A percentile compares a stretch with the other conserved stretches of the same genome.
phyloP scores from a whole-genome alignment of 148 eudicot genomes.

The Heliamphora exappendiculata region DNA sequence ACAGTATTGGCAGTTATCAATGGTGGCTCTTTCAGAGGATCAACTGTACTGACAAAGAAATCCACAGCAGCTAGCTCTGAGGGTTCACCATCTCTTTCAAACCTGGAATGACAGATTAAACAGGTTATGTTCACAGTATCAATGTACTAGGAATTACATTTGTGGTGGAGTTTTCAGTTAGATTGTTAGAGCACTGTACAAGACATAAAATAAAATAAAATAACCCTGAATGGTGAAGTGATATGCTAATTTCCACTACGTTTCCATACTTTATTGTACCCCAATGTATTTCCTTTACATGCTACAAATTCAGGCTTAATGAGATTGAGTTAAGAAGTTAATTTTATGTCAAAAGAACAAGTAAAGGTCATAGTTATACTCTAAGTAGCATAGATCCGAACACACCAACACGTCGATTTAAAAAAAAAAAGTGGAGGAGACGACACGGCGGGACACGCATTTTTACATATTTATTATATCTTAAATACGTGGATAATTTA shows the following conservation, averaged over 20 bases:
- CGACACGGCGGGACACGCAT: too few relatives aligned
- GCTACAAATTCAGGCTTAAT: background rate
- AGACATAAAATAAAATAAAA: background rate
- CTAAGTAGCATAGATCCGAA: too few relatives aligned
- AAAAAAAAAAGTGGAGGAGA: too few relatives aligned
- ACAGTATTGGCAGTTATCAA: slow-evolving; percentile 89
- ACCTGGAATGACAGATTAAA: slow-evolving; percentile 32
- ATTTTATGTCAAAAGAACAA: background rate
- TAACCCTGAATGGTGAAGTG: background rate
- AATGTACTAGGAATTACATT: background rate
- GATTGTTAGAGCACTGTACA: background rate
- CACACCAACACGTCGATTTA: too few relatives aligned
- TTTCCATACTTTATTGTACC: too few relatives aligned
- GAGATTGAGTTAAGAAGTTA: background rate
- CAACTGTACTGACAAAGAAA: slow-evolving; percentile 98
- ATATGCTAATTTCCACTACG: background rate
- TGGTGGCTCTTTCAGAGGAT: slow-evolving; percentile 98
- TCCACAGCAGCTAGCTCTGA: slow-evolving; percentile 87
- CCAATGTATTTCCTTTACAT: too few relatives aligned
- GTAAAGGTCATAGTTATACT: background rate
- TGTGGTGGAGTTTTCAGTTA: background rate
- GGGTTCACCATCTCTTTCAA: slow-evolving; percentile 80
- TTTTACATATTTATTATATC: too few relatives aligned
- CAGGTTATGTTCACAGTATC: background rate
- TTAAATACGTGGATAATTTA: too few relatives aligned